These are phyloP conservation scores for Aspergillus diversus DNA, from an alignment of 495 filamentous ascomycete species.

Conservation along the genomic window DNA sequence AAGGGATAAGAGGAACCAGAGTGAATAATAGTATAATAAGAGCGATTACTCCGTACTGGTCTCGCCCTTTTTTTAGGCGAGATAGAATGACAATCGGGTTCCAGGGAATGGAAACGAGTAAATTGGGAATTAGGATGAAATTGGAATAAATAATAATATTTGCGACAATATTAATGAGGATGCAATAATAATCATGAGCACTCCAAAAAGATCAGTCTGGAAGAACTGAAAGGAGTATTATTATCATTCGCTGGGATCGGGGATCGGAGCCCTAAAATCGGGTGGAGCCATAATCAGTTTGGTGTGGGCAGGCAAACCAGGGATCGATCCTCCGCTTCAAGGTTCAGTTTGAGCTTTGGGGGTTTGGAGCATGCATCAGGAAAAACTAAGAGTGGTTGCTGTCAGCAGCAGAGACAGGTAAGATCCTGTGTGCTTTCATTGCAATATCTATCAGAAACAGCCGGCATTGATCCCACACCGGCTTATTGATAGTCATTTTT, in stretches of 20 bases:
- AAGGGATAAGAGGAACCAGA: background rate
- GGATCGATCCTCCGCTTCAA: background rate
- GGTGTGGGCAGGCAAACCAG: background rate
- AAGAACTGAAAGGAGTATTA: background rate
- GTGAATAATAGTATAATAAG: too few relatives aligned
- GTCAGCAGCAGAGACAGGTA: background rate
- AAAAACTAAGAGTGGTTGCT: background rate
- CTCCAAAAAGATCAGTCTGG: background rate
- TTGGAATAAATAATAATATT: background rate
- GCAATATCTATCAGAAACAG: background rate
- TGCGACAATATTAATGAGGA: background rate
- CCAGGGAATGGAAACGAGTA: too few relatives aligned
- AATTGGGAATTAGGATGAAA: too few relatives aligned
- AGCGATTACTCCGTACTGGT: too few relatives aligned
- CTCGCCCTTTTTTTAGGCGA: too few relatives aligned
- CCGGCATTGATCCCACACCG: background rate
- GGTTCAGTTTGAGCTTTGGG: background rate
- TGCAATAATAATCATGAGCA: background rate
- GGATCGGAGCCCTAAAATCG: conserved; percentile 16
- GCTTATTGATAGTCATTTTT: background rate
- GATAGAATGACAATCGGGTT: too few relatives aligned
- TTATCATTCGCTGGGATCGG: background rate
- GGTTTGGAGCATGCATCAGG: background rate
- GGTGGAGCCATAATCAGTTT: conserved; percentile 12
- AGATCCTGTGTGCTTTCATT: background rate